Base-by-base conservation (phyloP, 2,329 filamentous ascomycete genomes). In the Botrytis galanthina region DNA sequence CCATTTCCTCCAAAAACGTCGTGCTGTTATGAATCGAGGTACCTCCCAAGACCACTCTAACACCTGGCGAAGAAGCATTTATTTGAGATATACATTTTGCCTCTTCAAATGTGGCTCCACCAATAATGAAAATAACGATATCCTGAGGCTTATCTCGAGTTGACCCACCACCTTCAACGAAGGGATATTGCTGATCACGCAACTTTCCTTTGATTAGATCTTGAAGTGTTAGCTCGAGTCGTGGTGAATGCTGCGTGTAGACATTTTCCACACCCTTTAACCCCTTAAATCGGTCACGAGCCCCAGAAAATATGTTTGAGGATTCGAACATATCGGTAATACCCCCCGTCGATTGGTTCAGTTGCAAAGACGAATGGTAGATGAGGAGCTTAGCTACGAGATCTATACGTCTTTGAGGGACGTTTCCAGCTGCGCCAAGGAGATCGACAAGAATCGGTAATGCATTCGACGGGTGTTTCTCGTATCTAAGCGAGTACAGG, bases 231-330 rank as follows among this genome's bases (percentile, higher is more conserved):
- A 89, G 88, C 82, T 98, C 95, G 26, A 99, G 83, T 35, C 94
- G 87, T 0, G 97, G 94, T 9, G 94, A 97, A 82, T 99, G 96
- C 82, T 99, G 97, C 0, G 96, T 99, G 82, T 99, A 99, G 42
- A 99, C 96, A 79, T 99, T 99, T 82, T 99, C 97, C 1, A 99
- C 96, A 2, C 96, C 96, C 80, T 98, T 98, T 22, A 99, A 86
- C 0, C 96, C 96, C 80, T 97, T 97, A 82, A 99, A 94, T 8
- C 95, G 90, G 79, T 92, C 93, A 57, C 94, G 88, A 18, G 95
- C 94, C 20, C 93, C 93, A 0, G 93, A 93, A 83, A 99, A 97
- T 76, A 99, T 95, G 7, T 94, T 95, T 0, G 92, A 89, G 0
- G 93, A 92, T 80, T 98, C 95, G 79, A 99, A 98, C 10, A 98